Percentiles rank a stretch among this genome's conserved stretches.
Conservation (phyloP, 306 rosid genomes). For the Luffa acutangula region DNA sequence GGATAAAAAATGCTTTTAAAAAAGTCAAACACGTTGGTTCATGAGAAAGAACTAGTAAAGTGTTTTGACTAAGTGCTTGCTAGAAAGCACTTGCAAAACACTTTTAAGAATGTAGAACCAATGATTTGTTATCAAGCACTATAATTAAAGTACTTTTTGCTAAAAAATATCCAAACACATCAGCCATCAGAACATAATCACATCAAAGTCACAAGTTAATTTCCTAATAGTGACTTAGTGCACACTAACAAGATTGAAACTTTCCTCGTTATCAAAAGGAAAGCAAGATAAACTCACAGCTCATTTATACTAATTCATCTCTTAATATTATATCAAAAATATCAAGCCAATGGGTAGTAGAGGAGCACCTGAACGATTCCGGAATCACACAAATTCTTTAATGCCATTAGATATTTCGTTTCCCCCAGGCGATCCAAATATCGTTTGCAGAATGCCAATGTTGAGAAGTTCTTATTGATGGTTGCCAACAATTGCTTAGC, state of each 20-base stretch:
- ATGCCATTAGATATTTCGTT: constrained; percentile 90
- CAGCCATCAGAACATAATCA: not conserved
- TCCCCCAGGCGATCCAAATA: constrained; percentile 92
- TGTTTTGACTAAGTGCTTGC: too few species aligned
- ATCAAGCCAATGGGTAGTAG: not conserved
- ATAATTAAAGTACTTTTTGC: too few species aligned
- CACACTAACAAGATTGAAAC: not conserved
- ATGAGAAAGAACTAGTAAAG: too few species aligned
- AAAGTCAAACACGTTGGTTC: too few species aligned
- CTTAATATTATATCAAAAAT: not conserved
- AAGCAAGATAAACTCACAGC: not conserved
- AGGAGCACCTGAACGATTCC: constrained; percentile 78
- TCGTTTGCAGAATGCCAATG: constrained; percentile 87
- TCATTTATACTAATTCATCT: not conserved
- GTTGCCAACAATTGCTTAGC: constrained; percentile 82
- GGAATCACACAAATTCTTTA: constrained; percentile 75
- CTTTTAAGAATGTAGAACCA: too few species aligned
- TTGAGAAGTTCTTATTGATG: constrained; percentile 86
- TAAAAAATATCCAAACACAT: not conserved
- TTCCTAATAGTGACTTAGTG: not conserved
- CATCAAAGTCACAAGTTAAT: not conserved
- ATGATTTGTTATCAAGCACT: too few species aligned
- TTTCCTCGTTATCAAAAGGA: not conserved
- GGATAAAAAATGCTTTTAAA: too few species aligned
- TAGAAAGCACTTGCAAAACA: too few species aligned